Evolutionary conservation across 805 yeast genomes (phyloP).

Genomic region (Kodamaea kaohsiungensis): DNA sequence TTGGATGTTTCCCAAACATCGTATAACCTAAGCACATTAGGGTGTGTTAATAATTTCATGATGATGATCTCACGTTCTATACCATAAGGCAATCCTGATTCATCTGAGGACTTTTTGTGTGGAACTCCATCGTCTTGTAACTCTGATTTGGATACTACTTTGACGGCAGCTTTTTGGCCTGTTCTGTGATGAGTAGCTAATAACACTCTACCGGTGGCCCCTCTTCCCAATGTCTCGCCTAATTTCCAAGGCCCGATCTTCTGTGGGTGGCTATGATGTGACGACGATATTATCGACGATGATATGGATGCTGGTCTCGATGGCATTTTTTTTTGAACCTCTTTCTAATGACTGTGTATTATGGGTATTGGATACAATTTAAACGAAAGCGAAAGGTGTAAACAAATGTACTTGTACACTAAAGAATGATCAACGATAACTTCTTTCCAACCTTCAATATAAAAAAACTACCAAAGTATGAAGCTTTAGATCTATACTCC

Average conservation of each 20-base stretch:
- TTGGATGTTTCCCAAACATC: constrained; percentile 98
- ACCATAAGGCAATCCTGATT: constrained; percentile 84
- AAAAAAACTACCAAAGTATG: no score
- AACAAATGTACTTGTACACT: no score
- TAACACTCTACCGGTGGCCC: constrained; percentile 80
- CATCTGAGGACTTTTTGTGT: constrained; percentile 37
- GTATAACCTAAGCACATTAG: constrained; percentile 88
- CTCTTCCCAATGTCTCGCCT: constrained; percentile 78
- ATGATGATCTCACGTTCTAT: constrained; percentile 96
- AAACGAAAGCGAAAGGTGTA: no score
- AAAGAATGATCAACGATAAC: no score
- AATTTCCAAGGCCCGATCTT: constrained; percentile 81
- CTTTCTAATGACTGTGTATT: no score
- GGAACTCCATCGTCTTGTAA: constrained; percentile 35
- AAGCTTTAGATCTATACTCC: not conserved
- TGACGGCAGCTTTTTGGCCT: constrained; percentile 81
- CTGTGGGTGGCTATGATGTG: constrained; percentile 48
- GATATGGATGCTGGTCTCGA: constrained; percentile 64
- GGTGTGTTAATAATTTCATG: constrained; percentile 92
- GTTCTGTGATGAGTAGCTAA: constrained; percentile 68
- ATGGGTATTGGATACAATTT: no score
- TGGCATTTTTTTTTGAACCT: not conserved
- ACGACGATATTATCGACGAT: constrained; percentile 51
- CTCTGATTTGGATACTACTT: constrained; percentile 72
- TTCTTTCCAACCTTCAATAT: no score